These are phyloP conservation scores for Aureobasidium sp. DNA, from an alignment of 2,329 filamentous ascomycete species.

Conservation along the genomic window DNA sequence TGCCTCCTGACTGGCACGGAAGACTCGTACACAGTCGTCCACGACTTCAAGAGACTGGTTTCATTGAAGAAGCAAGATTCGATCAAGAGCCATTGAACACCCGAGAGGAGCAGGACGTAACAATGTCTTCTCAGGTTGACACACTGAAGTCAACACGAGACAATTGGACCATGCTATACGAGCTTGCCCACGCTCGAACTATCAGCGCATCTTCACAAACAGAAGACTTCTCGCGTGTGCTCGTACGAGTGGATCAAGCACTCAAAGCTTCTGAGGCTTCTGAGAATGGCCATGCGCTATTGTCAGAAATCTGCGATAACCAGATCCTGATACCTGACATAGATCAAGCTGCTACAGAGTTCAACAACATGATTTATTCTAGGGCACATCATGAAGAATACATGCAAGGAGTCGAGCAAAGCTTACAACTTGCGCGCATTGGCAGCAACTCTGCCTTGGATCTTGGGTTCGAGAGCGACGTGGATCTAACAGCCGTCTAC, in stretches of 20 bases:
- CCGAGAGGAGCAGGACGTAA: constrained; percentile 1
- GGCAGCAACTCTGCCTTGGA: constrained; percentile 8
- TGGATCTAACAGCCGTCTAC: constrained; percentile 18
- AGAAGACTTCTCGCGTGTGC: background rate
- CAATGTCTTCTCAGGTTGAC: background rate
- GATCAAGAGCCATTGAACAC: background rate
- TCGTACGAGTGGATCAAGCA: background rate
- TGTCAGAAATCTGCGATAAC: constrained; percentile 8
- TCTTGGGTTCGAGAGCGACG: background rate
- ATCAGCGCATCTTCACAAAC: background rate
- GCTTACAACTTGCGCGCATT: constrained; percentile 9
- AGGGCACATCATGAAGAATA: background rate
- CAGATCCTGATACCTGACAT: constrained; percentile 19
- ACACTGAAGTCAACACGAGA: background rate
- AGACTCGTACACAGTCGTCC: constrained; percentile 16
- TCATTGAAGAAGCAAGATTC: constrained; percentile 15
- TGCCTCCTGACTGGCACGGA: constrained; percentile 21
- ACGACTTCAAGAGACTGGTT: constrained; percentile 17
- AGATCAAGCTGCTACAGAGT: constrained; percentile 17
- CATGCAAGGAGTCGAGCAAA: background rate
- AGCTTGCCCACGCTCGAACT: constrained; percentile 5
- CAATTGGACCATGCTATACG: constrained; percentile 14
- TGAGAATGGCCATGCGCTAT: background rate
- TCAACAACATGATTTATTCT: constrained; percentile 12
- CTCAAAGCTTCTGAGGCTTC: background rate